Evolutionary conservation across 345 rosid species (phyloP).

Genomic region (Populus pruinosa): DNA sequence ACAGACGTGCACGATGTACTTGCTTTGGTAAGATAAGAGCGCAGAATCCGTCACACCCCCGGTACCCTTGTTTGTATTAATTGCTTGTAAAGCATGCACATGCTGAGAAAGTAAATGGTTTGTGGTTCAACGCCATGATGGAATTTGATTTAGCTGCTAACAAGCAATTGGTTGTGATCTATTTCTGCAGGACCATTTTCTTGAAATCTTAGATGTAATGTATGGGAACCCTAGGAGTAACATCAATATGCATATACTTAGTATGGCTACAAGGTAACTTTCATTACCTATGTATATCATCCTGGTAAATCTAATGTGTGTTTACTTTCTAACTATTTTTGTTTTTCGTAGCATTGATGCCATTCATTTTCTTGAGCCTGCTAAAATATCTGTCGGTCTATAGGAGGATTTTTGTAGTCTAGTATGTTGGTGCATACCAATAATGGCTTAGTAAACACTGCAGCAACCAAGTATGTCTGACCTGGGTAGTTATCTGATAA

Average conservation of each 20-base stretch:
- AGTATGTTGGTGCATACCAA: background rate
- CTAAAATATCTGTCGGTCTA: no score
- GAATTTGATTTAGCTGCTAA: conserved; percentile 1
- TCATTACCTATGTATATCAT: conserved; percentile 7
- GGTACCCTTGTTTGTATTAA: background rate
- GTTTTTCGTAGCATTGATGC: background rate
- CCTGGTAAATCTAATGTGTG: conserved; percentile 1
- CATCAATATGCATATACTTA: conserved; percentile 65
- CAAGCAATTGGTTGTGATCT: conserved; percentile 10
- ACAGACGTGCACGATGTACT: conserved; percentile 59
- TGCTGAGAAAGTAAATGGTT: conserved; percentile 1
- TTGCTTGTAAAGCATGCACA: background rate
- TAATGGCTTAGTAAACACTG: background rate
- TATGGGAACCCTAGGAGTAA: conserved; percentile 56
- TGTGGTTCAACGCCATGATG: background rate
- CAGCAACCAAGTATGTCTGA: background rate
- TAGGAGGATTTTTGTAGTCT: background rate
- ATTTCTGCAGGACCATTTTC: conserved; percentile 60
- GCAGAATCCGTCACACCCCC: background rate
- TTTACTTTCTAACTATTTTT: background rate
- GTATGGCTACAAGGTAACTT: conserved; percentile 63
- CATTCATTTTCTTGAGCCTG: background rate
- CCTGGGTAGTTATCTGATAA: no score
- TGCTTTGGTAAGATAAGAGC: conserved; percentile 50
- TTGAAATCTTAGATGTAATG: conserved; percentile 73